Conservation (phyloP, 1,284 basidiomycete genomes). For the Tylopilus orsonianus region DNA sequence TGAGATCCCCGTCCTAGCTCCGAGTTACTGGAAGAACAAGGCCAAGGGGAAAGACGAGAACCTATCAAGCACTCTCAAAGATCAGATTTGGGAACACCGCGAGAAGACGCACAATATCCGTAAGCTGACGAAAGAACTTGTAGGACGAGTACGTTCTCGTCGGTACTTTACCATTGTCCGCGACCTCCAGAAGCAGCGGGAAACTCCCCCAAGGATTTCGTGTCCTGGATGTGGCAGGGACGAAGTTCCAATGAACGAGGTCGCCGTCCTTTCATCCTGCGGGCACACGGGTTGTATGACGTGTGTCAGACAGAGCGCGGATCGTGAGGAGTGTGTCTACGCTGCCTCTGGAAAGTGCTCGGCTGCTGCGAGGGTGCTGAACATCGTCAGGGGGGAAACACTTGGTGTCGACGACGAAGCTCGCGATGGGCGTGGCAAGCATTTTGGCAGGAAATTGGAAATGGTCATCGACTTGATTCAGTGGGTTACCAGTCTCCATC, state of each 20-base stretch:
- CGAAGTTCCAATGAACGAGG: slow-evolving; percentile 61
- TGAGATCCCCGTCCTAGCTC: slow-evolving; percentile 47
- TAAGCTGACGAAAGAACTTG: slow-evolving; percentile 81
- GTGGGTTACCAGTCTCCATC: slow-evolving; percentile 41
- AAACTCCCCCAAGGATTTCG: slow-evolving; percentile 51
- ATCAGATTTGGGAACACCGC: slow-evolving; percentile 77
- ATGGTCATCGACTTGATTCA: slow-evolving; percentile 81
- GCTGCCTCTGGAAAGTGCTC: slow-evolving; percentile 66
- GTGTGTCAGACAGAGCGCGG: slow-evolving; percentile 72
- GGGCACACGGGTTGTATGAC: slow-evolving; percentile 82
- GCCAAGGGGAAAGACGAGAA: slow-evolving; percentile 56
- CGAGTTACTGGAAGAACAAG: slow-evolving; percentile 41
- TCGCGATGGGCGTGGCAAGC: slow-evolving; percentile 70
- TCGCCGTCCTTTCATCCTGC: slow-evolving; percentile 86
- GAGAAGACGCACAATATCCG: slow-evolving; percentile 86
- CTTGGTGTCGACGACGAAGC: slow-evolving; percentile 82
- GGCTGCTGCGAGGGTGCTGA: slow-evolving; percentile 70
- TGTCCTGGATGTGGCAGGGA: slow-evolving; percentile 63
- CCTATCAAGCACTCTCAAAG: slow-evolving; percentile 54
- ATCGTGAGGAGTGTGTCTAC: slow-evolving; percentile 81
- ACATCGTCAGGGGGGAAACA: slow-evolving; percentile 80
- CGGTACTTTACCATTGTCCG: slow-evolving; percentile 91
- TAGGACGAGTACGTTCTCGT: slow-evolving; percentile 83
- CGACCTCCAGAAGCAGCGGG: slow-evolving; percentile 77
- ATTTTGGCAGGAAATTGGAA: slow-evolving; percentile 89